A percentile compares a stretch with the other conserved stretches of the same genome.
Conservation (phyloP, 345 rosid species). For the Salix purpurea region DNA sequence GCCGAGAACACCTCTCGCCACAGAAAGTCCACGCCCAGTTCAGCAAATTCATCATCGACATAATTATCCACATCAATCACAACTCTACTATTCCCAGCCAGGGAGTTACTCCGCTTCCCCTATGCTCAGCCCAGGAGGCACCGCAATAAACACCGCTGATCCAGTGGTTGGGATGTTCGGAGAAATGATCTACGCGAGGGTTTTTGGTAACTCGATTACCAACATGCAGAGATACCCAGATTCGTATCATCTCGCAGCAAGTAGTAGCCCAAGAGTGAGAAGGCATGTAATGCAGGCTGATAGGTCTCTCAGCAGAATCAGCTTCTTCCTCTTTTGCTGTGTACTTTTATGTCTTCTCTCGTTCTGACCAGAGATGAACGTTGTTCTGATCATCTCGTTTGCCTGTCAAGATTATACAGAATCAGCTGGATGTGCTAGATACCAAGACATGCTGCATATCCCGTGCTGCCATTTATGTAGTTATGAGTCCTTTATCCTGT, state of each 20-base stretch:
- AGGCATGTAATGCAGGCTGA: conserved; percentile 73
- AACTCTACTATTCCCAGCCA: conserved; percentile 26
- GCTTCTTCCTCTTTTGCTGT: conserved; percentile 74
- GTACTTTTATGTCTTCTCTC: conserved; percentile 57
- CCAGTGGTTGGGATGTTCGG: conserved; percentile 62
- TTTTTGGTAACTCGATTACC: conserved; percentile 49
- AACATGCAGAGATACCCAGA: conserved; percentile 48
- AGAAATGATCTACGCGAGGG: conserved; percentile 58
- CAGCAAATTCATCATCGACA: background rate
- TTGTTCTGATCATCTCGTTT: background rate
- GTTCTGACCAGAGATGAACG: conserved; percentile 37
- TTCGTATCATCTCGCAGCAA: conserved; percentile 44
- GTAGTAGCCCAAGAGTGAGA: conserved; percentile 54
- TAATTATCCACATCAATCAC: conserved; percentile 22
- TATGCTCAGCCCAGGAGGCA: conserved; percentile 32
- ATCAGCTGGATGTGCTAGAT: conserved; percentile 10
- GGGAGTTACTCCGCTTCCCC: conserved; percentile 38
- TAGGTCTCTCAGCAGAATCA: conserved; percentile 63
- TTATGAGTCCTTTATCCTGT: background rate
- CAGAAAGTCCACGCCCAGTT: background rate
- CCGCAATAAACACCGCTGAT: conserved; percentile 29
- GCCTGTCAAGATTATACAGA: conserved; percentile 4
- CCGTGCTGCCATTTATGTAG: conserved; percentile 16
- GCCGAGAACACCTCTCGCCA: conserved; percentile 9
- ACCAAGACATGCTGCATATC: background rate